A percentile compares a stretch with the other conserved stretches of the same genome.
Conservation (phyloP, 1,284 basidiomycete species). For the Naganishia cerealis region DNA sequence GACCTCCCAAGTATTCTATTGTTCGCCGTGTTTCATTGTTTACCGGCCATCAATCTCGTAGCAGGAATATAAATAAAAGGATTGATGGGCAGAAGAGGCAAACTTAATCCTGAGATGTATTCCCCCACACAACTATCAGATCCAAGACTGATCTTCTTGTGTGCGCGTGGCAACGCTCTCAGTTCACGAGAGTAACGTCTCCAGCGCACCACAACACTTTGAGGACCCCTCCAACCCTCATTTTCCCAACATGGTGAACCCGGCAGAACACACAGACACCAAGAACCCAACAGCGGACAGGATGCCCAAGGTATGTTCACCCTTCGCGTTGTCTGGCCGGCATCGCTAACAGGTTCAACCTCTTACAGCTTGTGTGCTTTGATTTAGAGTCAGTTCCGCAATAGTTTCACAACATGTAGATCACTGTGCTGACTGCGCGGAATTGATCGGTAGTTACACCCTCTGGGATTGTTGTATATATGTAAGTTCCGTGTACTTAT, state of each 20-base stretch:
- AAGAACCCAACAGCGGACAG: conserved; percentile 9
- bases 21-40: too few species aligned
- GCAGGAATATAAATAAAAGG: too few species aligned
- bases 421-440: background rate
- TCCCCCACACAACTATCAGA: too few species aligned
- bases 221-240: background rate
- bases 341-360: background rate
- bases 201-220: too few species aligned
- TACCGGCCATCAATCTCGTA: too few species aligned
- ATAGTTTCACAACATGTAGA: background rate
- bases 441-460: conserved; percentile 9
- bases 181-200: too few species aligned
- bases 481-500: background rate
- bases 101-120: too few species aligned
- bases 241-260: background rate
- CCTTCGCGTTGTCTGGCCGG: background rate
- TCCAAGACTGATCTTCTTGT: too few species aligned
- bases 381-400: conserved; percentile 9
- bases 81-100: too few species aligned
- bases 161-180: too few species aligned
- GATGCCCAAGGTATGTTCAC: conserved; percentile 20
- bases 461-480: conserved; percentile 23
- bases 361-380: conserved; percentile 22
- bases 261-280: conserved; percentile 15
- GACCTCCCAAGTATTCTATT: too few species aligned